These are phyloP conservation scores for Gossypium laxum DNA, from an alignment of 441 rosid genomes.

Conservation along the genomic window DNA sequence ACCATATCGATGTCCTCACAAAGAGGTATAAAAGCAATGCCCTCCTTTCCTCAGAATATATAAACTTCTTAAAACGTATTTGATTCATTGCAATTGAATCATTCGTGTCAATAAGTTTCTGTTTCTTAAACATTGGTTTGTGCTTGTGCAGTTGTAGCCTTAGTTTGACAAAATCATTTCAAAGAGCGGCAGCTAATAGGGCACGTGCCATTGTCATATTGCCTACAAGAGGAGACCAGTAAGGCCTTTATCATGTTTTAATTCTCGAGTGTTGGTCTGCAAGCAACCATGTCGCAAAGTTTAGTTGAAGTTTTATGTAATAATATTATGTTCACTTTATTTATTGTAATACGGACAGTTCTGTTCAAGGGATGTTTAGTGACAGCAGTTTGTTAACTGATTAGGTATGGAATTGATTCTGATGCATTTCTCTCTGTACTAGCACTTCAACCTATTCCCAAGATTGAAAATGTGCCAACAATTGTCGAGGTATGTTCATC, in stretches of 20 bases:
- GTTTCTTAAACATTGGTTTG: conserved; percentile 17
- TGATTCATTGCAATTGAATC: not conserved
- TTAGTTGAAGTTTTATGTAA: not conserved
- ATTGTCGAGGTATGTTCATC: conserved; percentile 70
- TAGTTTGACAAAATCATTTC: conserved; percentile 78
- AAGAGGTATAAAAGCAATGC: conserved; percentile 48
- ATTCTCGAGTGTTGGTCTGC: not conserved
- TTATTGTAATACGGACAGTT: not conserved
- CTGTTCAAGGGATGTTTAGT: conserved; percentile 18
- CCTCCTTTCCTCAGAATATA: not conserved
- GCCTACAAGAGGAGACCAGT: conserved; percentile 80
- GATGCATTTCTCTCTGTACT: conserved; percentile 86
- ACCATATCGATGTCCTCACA: conserved; percentile 76
- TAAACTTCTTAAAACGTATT: not conserved
- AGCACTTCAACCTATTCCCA: conserved; percentile 77
- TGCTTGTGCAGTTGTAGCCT: conserved; percentile 77
- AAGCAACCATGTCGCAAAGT: not conserved
- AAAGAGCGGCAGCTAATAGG: conserved; percentile 76
- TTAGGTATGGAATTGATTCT: conserved; percentile 86
- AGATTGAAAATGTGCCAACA: conserved; percentile 66
- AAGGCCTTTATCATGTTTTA: conserved; percentile 21
- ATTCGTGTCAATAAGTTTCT: not conserved
- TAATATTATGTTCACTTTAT: not conserved
- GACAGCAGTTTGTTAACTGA: conserved; percentile 22
- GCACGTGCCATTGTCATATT: conserved; percentile 87